Base-by-base conservation (phyloP, 306 rosid species). In the Fragaria ananassa region DNA sequence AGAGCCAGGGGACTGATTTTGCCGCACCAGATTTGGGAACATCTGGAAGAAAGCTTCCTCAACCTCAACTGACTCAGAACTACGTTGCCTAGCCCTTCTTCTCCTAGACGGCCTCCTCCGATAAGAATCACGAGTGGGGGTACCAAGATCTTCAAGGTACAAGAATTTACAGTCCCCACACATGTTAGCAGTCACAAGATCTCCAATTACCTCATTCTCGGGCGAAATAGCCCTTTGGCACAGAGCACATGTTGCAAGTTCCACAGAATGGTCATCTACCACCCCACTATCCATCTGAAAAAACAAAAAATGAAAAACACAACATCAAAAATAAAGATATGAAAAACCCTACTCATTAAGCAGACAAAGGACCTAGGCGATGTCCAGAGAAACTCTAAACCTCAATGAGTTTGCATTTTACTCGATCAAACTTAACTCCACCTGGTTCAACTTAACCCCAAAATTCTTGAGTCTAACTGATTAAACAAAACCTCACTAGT, bases 81-180 rank as follows among this genome's bases (percentile, higher is more conserved):
- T 89, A 78, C 81, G 70, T 68, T 82, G 70, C 83, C 91, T 87
- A 73, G 85, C 78, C 84, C 97, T 85, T 81, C 93, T 78, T 67
- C 84, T 82, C 75, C 97, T 80, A 18, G 69, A 78, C 34, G 87
- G 68, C 70, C 81, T 84, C 72, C 60, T 84, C 23, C 37, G 77
- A 76, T 77, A 74, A 75, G 88, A 70, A 46, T 80, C 79, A 53
- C 34, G 91, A 17, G 61, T 3, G 35, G 86, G 92, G 54, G 64
- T 83, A 72, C 85, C 89, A 76, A 76, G 72, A 81, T 90, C 97
- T 83, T 96, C 99, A 25, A 88, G 88, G 68, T 89, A 78, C 76
- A 96, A 84, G 88, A 93, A 93, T 72, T 93, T 91, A 86, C 98
- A 96, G 76, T 96, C 98, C 51, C 93, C 96, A 50, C 99, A 96